Base-by-base conservation (phyloP, 2,329 filamentous ascomycete genomes). In the Fusarium mundagurra region DNA sequence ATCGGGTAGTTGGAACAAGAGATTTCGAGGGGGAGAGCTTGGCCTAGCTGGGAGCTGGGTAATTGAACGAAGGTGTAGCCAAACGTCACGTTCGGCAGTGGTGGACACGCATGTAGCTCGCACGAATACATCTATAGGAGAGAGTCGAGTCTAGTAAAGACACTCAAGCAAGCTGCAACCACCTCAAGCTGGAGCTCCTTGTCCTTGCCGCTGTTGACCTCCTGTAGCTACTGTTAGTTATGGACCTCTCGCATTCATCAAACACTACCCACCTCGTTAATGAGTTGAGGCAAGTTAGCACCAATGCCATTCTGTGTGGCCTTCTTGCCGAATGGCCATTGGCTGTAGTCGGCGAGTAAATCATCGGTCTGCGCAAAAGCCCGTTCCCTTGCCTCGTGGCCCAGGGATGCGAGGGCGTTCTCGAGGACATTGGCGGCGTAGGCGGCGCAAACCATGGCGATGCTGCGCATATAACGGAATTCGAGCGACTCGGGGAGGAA, bases 371-470 rank as follows among this genome's bases (percentile, higher is more conserved):
- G 96, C 45, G 95, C 94, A 83, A 98, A 99, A 9, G 96, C 96
- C 76, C 96, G 89, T 85, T 99, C 96, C 77, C 96, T 89, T 64
- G 96, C 92, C 86, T 99, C 96, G 82, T 98, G 96, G 76, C 95
- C 94, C 73, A 99, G 90, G 20, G 94, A 97, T 64, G 94, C 94
- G 79, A 99, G 86, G n/a, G 96, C 96, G 81, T 99, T 99, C 86
- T 99, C 96, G 67, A 99, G 89, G 34, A 99, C 96, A 80, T 99
- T 99, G 71, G 96, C 96, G 51, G 96, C 96, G 84, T 99, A 98
- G 51, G 96, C 96, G 59, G 96, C 96, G 85, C 96, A 99, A 61
- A 99, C 94, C 95, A 99, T 98, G 78, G 93, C 89, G 75, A 99
- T 91, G 53, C 96, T 98, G 77, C 96, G 92, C 76, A 96, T 86